These are phyloP conservation scores for Ananas comosus DNA, from an alignment of 176 grass and related monocot genomes.

Conservation along the genomic window DNA sequence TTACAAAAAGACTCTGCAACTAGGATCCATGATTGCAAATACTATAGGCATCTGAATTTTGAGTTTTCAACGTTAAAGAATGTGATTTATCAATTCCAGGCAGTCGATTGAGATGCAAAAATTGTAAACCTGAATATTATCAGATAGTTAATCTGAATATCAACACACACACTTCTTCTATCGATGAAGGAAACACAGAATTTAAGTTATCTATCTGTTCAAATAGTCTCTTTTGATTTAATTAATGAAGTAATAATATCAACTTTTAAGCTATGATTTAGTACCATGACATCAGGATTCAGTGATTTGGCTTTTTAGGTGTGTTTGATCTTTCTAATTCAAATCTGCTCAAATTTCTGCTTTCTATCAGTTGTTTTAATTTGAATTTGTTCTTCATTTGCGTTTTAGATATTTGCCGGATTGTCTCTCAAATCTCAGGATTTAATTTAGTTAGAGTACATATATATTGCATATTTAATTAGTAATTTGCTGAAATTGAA, in stretches of 20 bases:
- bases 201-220: neutral
- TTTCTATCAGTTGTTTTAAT: slow-evolving; percentile 8
- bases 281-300: neutral
- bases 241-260: neutral
- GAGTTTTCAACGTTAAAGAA: neutral
- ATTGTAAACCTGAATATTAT: neutral
- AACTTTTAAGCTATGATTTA: neutral
- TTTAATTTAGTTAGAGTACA: slow-evolving; percentile 18
- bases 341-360: neutral
- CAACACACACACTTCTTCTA: neutral
- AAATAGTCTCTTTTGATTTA: neutral
- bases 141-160: neutral
- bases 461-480: too few species aligned
- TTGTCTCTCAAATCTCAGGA: slow-evolving; percentile 95
- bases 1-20: neutral
- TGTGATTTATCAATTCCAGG: neutral
- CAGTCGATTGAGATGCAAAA: neutral
- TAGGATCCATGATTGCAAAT: neutral
- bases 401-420: slow-evolving; percentile 40
- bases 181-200: neutral
- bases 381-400: neutral
- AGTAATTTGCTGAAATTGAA: too few species aligned
- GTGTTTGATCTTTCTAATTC: neutral
- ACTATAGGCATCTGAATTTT: neutral
- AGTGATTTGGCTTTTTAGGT: neutral